Evolutionary conservation across 129 eudicot species (phyloP).

Genomic region (Escallonia herrerae): DNA sequence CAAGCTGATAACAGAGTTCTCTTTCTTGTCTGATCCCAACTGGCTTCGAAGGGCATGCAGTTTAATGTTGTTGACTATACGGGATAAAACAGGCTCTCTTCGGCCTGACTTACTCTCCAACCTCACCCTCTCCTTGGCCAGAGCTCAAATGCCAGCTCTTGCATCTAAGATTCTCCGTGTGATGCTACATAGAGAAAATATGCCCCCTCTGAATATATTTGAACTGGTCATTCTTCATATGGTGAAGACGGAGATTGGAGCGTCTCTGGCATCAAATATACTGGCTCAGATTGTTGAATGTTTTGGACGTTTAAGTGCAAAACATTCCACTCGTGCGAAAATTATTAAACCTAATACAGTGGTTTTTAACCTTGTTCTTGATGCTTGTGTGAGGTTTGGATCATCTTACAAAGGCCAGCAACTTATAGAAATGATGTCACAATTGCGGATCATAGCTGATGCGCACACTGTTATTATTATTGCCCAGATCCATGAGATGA

Average conservation of each 20-base stretch:
- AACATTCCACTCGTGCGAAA: slow-evolving; percentile 12
- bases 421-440: slow-evolving; percentile 72
- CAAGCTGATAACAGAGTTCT: slow-evolving; percentile 42
- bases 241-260: slow-evolving; percentile 71
- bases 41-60: slow-evolving; percentile 53
- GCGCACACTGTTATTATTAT: slow-evolving; percentile 53
- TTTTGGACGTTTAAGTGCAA: slow-evolving; percentile 23
- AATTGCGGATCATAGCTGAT: slow-evolving; percentile 62
- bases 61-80: slow-evolving; percentile 36
- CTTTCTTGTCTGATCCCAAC: slow-evolving; percentile 50
- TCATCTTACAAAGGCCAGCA: slow-evolving; percentile 56
- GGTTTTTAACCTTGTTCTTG: slow-evolving; percentile 75
- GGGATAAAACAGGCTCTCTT: slow-evolving; percentile 40
- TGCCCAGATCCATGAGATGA: slow-evolving; percentile 52
- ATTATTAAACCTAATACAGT: slow-evolving; percentile 45
- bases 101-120: slow-evolving; percentile 36
- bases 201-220: slow-evolving; percentile 44
- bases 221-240: slow-evolving; percentile 55
- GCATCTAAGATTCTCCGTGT: slow-evolving; percentile 51
- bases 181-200: slow-evolving; percentile 43
- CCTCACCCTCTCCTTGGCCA: slow-evolving; percentile 53
- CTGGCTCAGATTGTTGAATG: slow-evolving; percentile 58
- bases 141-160: slow-evolving; percentile 68
- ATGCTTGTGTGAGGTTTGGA: slow-evolving; percentile 59
- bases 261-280: slow-evolving; percentile 66